phyloP scores from a whole-genome alignment of 2,329 filamentous ascomycete species.

The Aureobasidium uvarum region DNA sequence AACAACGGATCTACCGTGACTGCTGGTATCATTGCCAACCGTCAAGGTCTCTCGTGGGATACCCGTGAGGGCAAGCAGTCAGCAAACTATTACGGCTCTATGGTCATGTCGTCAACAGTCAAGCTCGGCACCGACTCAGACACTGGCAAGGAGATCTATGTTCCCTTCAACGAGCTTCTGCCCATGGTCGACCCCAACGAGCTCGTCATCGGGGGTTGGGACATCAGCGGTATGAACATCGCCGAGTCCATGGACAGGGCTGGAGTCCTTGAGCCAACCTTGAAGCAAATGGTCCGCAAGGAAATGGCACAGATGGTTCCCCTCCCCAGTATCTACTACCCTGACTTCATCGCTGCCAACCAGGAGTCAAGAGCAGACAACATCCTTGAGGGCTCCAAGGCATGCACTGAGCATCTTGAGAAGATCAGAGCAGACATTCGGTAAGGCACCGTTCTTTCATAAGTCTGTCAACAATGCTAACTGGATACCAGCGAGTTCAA shows the following conservation, averaged over 20 bases:
- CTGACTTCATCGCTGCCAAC: conserved; percentile 98
- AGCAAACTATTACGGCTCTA: conserved; percentile 97
- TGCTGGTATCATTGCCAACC: conserved; percentile 95
- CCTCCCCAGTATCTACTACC: conserved; percentile 95
- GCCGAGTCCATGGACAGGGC: conserved; percentile 94
- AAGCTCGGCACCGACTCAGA: conserved; percentile 88
- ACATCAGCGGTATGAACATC: conserved; percentile 89
- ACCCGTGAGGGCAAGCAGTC: conserved; percentile 82
- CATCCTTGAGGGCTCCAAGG: conserved; percentile 76
- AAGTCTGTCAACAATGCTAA: background rate
- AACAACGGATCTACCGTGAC: conserved; percentile 99
- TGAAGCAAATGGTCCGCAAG: conserved; percentile 87
- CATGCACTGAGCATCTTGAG: conserved; percentile 83
- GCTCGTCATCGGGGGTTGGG: conserved; percentile 92
- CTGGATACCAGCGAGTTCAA: conserved; percentile 73
- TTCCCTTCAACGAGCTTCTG: conserved; percentile 90
- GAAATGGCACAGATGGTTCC: conserved; percentile 88
- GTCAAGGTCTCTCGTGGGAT: conserved; percentile 81
- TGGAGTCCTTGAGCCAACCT: conserved; percentile 87
- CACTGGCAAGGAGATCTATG: conserved; percentile 87
- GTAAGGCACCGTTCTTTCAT: conserved; percentile 42
- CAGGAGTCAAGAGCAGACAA: conserved; percentile 97
- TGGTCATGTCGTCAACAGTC: conserved; percentile 95
- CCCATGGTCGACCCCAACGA: conserved; percentile 98
- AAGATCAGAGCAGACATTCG: conserved; percentile 89